Evolutionary conservation across 306 rosid species (phyloP).

Genomic region (Cucurbita pepo): DNA sequence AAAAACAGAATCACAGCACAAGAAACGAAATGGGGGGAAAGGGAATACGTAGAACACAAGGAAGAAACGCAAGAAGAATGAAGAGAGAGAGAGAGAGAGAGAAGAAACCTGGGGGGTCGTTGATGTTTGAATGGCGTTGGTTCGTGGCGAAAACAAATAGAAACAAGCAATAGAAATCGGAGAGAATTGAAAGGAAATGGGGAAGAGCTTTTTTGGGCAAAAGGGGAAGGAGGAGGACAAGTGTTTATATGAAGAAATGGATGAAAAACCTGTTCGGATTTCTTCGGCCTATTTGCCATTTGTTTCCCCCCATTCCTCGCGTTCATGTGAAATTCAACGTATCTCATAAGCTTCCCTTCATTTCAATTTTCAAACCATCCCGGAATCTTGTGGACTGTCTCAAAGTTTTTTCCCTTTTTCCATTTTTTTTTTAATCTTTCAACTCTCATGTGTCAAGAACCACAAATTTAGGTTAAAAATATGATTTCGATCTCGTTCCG

Average conservation of each 20-base stretch:
- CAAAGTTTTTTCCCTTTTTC: neutral
- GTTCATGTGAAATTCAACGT: neutral
- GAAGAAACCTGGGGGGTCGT: conserved; percentile 14
- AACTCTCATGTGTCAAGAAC: no score
- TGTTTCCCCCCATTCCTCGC: neutral
- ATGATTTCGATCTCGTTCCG: no score
- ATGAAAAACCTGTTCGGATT: neutral
- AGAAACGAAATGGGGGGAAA: neutral
- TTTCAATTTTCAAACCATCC: neutral
- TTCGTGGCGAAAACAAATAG: conserved; percentile 2
- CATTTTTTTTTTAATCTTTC: no score
- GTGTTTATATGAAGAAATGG: neutral
- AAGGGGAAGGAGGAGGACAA: neutral
- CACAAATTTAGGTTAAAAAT: no score
- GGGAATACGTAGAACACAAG: conserved; percentile 4
- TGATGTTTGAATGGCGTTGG: conserved; percentile 7
- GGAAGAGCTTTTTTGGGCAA: neutral
- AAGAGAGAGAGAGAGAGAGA: neutral
- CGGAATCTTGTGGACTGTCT: neutral
- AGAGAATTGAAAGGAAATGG: conserved; percentile 4
- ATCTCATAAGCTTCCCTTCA: neutral
- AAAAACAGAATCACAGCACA: neutral
- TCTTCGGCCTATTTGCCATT: neutral
- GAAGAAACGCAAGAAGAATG: conserved; percentile 2
- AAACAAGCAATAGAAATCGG: conserved; percentile 4